Base-by-base conservation (phyloP, 306 rosid genomes). In the Cucumis cinereus region DNA sequence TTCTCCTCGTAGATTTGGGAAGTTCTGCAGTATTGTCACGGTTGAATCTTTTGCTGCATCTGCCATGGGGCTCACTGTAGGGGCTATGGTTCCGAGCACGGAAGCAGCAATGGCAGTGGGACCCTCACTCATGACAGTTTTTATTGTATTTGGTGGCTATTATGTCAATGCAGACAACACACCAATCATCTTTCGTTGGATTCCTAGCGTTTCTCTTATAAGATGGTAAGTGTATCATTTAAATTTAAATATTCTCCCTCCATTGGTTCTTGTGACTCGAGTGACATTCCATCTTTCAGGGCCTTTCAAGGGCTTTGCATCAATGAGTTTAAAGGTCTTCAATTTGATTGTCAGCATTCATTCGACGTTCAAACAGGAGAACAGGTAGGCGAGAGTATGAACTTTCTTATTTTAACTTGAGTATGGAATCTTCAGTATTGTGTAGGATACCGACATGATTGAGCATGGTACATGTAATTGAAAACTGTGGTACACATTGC, bases 71-170 rank as follows among this genome's bases (percentile, higher is more conserved):
- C 96, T 93, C 55, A 86, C 96, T 16, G 96, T 93, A 78, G 98
- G 97, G 81, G 96, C 98, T 49, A 88, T 91, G 97, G 98, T 87
- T 85, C 94, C 98, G 75, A 91, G 87, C 74, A 88, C 94, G 57
- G 96, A 93, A 88, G 96, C 98, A 73, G 97, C 97, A 63, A 85
- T 93, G 94, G 96, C 92, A 23, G 96, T 94, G 76, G 98, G 96
- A 20, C 98, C 96, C 38, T 90, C 97, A 75, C 91, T 94, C 58
- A 90, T 94, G 98, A 91, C 98, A 6, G 90, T 89, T 79, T 94
- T 94, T 73, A 82, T 91, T 11, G 95, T 94, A 64, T 94, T 94
- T 87, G 98, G 98, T 79, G 97, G 97, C 69, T 94, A 90, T 87
- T 91, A 86, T 78, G 90, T 89, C 78, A 94, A 90, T 83, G 89